Evolutionary conservation across 2,329 filamentous ascomycete species (phyloP).

Genomic region (Domatiomyces globalis): DNA sequence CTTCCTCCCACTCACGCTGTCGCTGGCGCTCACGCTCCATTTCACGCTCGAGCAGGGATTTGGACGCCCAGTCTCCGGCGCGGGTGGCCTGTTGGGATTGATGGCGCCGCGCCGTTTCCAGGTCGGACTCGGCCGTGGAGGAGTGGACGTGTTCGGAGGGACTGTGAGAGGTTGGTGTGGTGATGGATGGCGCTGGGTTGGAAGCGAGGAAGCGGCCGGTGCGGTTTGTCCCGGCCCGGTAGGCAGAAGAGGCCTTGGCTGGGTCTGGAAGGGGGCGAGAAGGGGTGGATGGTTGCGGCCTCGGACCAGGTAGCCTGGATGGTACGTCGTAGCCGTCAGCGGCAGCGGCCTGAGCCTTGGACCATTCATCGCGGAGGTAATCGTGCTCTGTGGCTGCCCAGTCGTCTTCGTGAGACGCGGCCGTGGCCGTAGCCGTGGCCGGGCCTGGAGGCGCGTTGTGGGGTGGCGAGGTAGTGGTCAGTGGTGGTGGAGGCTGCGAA

Average conservation of each 20-base stretch:
- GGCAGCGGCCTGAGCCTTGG: constrained; percentile 26
- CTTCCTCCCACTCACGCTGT: constrained; percentile 51
- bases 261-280: constrained; percentile 34
- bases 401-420: constrained; percentile 39
- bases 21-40: constrained; percentile 54
- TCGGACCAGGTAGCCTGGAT: background rate
- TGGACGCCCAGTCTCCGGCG: constrained; percentile 47
- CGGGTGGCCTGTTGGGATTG: constrained; percentile 41
- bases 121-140: constrained; percentile 41
- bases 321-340: constrained; percentile 1
- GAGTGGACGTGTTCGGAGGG: constrained; percentile 30
- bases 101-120: constrained; percentile 40
- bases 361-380: constrained; percentile 44
- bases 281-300: background rate
- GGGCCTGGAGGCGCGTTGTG: constrained; percentile 3
- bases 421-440: constrained; percentile 8
- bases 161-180: constrained; percentile 27
- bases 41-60: constrained; percentile 49
- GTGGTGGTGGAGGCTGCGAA: too few species aligned
- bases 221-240: constrained; percentile 28
- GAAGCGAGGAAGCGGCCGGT: constrained; percentile 43
- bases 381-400: constrained; percentile 48
- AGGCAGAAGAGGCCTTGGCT: constrained; percentile 20
- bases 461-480: background rate
- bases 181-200: constrained; percentile 36